These are phyloP conservation scores for Backusella luteola DNA, from an alignment of 192 early-diverging fungal species.

Conservation along the genomic window DNA sequence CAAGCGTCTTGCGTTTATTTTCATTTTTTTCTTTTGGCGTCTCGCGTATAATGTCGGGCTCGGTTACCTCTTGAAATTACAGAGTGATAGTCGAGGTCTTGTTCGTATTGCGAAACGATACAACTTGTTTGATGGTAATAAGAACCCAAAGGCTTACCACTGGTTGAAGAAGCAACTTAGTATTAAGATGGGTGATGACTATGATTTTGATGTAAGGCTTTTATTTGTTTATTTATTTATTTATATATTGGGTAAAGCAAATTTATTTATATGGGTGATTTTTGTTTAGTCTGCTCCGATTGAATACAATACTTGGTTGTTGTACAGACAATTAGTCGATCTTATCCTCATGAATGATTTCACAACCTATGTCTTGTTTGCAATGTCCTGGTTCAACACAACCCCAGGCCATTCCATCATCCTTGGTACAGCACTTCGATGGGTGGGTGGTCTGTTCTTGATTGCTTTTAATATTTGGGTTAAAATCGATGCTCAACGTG, in stretches of 20 bases:
- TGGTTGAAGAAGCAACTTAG: slow-evolving; percentile 70
- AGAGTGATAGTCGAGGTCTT: slow-evolving; percentile 73
- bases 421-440: slow-evolving; percentile 69
- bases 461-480: slow-evolving; percentile 95
- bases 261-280: neutral
- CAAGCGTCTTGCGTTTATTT: slow-evolving; percentile 63
- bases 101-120: slow-evolving; percentile 69
- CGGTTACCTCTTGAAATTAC: slow-evolving; percentile 76
- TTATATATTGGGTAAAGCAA: neutral
- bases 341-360: slow-evolving; percentile 94
- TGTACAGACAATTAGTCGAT: slow-evolving; percentile 93
- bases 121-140: slow-evolving; percentile 62
- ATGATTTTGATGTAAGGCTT: slow-evolving; percentile 68
- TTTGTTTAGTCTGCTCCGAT: slow-evolving; percentile 65
- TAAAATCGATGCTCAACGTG: slow-evolving; percentile 91
- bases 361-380: slow-evolving; percentile 79
- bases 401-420: slow-evolving; percentile 58
- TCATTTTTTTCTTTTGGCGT: slow-evolving; percentile 86
- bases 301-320: slow-evolving; percentile 96
- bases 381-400: slow-evolving; percentile 74
- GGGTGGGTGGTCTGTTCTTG: slow-evolving; percentile 74
- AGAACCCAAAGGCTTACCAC: slow-evolving; percentile 49
- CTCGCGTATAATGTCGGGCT: slow-evolving; percentile 84
- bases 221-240: slow-evolving; percentile 6
- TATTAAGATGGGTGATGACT: slow-evolving; percentile 78